These are phyloP conservation scores for Taphrina confusa DNA, from an alignment of 1,139 yeast genomes.

Conservation along the genomic window DNA sequence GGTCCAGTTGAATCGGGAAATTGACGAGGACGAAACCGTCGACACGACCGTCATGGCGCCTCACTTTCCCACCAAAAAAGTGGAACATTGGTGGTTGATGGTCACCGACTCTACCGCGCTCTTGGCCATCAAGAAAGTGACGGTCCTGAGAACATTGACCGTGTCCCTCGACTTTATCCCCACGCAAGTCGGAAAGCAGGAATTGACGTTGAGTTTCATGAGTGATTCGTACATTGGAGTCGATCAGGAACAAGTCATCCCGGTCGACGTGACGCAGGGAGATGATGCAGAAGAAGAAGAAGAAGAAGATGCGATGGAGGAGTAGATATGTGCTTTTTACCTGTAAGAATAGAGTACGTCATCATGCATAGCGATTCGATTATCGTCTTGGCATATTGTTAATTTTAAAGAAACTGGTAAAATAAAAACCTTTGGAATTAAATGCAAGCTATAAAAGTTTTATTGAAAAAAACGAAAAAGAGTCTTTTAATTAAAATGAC, in stretches of 20 bases:
- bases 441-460: no score
- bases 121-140: conserved; percentile 71
- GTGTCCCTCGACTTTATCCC: conserved; percentile 60
- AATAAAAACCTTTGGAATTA: no score
- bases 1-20: conserved; percentile 59
- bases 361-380: no score
- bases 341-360: no score
- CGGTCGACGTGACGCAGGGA: conserved; percentile 38
- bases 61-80: conserved; percentile 58
- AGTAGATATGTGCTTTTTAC: no score
- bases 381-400: no score
- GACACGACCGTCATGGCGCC: conserved; percentile 48
- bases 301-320: conserved; percentile 11
- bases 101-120: conserved; percentile 73
- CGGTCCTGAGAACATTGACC: conserved; percentile 49
- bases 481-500: no score
- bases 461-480: no score
- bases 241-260: conserved; percentile 72
- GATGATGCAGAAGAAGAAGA: conserved; percentile 9
- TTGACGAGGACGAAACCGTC: conserved; percentile 41
- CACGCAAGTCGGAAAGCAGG: conserved; percentile 62
- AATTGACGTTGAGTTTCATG: conserved; percentile 75
- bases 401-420: no score
- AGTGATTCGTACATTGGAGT: conserved; percentile 91
- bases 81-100: conserved; percentile 78